Evolutionary conservation across 495 filamentous ascomycete species (phyloP), one percentile per base, ranked within the genome.

Genomic region (Articulospora tetracladia): DNA sequence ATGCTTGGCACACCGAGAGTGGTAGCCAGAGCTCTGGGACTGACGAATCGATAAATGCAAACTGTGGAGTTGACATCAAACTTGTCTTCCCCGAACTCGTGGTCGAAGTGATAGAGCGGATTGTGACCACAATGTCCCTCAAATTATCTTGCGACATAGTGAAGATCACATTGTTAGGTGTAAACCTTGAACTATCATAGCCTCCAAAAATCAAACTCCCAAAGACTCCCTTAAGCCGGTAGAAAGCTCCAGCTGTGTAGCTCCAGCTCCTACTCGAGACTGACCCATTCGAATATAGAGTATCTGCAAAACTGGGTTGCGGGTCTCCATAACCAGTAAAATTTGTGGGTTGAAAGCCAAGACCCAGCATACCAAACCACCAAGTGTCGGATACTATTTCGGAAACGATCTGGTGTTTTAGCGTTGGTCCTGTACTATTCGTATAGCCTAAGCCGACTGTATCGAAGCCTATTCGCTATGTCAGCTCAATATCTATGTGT

Each of bases 1-100:
- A 86, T 1, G 69, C 73, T 32, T 79, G 56, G 64, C 83, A 85
- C 1, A 77, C 80, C 13, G 74, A 68, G 10, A 72, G 55, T 3
- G 83, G 83, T 7, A 86, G 76, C 77, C 79, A 85, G 26, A 86
- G 68, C 59, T 83, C 74, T 1, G 83, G 70, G 19, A 81, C 73
- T 1, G 76, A 76, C 7, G 82, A 82, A 67, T 86, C 81, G 60
- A 86, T 78, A 49, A 72, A 79, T 44, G 73, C 69, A 39, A 72
- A 63, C 57, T 72, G 69, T 23, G 73, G 59, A 39, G 68, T 61
- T 0, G 70, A 71, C 17, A 75, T 69, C 8, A 77, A 63, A 10
- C 61, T 72, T 19, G 53, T 64, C n/a, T 61, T 54, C 26, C 55
- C 61, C 1, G 24, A 20, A 15, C 55, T 49, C 0, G 69, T 70